Evolutionary conservation across 441 rosid genomes (phyloP), one percentile per base, ranked within the genome.

Genomic region (Pelargonium citronellum): DNA sequence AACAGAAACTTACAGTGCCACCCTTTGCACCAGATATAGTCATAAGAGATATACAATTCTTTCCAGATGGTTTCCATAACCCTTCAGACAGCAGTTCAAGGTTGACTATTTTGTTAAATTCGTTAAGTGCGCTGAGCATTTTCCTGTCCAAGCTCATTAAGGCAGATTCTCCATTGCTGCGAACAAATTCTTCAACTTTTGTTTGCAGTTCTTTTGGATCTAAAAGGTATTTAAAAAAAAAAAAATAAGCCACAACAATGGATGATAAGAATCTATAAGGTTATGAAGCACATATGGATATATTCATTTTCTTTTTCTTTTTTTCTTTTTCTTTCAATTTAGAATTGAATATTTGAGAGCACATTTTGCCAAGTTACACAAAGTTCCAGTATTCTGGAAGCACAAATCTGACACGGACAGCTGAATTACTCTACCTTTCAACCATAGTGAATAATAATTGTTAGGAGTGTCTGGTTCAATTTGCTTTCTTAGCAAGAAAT

Each of bases 1-100:
- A 66, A 60, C 11, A 78, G 78, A 76, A 80, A 78, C 82, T 76
- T 79, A 95, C 99, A 94, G 84, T 89, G 75, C 98, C 92, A 58
- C 99, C 99, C 84, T 95, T 95, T 73, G 99, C 99, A 69, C 99
- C 99, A 74, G 98, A 88, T 57, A 89, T 89, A 16, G 99, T 95
- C 99, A 95, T 95, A 64, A 95, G 87, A 44, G 96, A 88, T 57
- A 95, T 91, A 73, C 98, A 92, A 78, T 95, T 95, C 80, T 75
- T 87, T 72, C 90, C 96, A 30, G 97, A 85, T 16, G 95, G 83
- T 82, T 95, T 95, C 72, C 91, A 69, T 75, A 92, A 75, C 65
- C 96, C 98, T 71, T 91, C 96, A 66, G 98, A 87, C 77, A 95
- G 80, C 79, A 92, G 79, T 34, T 87, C 90, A 63, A 79, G 79